Evolutionary conservation across 2,329 filamentous ascomycete species (phyloP).

Genomic region (Fusarium redolens): DNA sequence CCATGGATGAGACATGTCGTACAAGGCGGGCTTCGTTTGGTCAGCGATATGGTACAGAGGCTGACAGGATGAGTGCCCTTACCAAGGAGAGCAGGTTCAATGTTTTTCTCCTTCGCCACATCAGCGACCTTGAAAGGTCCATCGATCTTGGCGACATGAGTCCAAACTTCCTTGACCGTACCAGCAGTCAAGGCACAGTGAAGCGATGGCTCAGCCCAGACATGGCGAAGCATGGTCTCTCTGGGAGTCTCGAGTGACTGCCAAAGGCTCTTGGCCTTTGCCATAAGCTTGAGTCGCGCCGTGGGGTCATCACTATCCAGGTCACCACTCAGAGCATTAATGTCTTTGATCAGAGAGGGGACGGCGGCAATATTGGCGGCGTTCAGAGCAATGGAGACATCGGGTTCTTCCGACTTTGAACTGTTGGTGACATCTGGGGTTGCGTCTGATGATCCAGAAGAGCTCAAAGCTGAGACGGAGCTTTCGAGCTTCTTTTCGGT

Average conservation of each 20-base stretch:
- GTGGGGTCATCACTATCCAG: conserved; percentile 16
- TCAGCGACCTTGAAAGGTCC: conserved; percentile 48
- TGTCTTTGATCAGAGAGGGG: conserved; percentile 23
- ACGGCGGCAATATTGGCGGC: conserved; percentile 24
- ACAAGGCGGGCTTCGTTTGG: conserved; percentile 46
- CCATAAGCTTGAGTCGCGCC: conserved; percentile 47
- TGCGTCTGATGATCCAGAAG: neutral
- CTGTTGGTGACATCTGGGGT: neutral
- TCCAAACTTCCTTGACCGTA: conserved; percentile 52
- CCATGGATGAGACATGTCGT: conserved; percentile 54
- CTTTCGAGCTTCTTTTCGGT: neutral
- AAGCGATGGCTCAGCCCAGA: conserved; percentile 54
- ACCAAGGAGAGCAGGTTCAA: conserved; percentile 18
- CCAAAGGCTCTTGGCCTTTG: conserved; percentile 49
- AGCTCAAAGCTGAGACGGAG: neutral
- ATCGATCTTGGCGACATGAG: conserved; percentile 46
- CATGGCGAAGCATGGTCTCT: conserved; percentile 60
- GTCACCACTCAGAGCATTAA: neutral
- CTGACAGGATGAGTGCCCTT: accelerated
- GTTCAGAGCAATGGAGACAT: conserved; percentile 25
- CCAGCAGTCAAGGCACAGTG: conserved; percentile 46
- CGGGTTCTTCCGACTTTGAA: neutral
- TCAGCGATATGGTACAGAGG: accelerated
- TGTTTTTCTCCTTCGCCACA: conserved; percentile 42
- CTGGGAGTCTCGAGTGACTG: conserved; percentile 58